These are phyloP conservation scores for Tulasnella sp. DNA, from an alignment of 768 basidiomycete species.

Conservation along the genomic window DNA sequence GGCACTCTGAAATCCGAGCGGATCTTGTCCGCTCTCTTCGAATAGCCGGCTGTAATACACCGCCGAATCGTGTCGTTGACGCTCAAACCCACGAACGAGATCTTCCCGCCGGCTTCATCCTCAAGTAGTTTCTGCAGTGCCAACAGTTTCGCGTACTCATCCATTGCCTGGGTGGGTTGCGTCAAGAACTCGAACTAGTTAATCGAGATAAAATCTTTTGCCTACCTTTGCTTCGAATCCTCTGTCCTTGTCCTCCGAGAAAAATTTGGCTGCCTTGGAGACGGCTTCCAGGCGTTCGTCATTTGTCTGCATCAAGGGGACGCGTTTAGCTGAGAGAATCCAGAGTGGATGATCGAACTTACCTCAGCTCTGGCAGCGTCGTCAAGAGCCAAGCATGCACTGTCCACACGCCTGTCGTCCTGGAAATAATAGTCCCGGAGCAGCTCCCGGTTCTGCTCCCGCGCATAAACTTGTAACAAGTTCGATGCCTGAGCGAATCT, in stretches of 20 bases:
- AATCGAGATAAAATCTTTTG: neutral
- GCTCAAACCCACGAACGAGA: conserved; percentile 75
- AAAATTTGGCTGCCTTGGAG: conserved; percentile 84
- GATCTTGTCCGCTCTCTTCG: conserved; percentile 85
- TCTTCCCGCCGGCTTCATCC: conserved; percentile 73
- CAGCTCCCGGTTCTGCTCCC: conserved; percentile 87
- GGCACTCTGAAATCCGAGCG: conserved; percentile 89
- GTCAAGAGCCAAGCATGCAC: conserved; percentile 77
- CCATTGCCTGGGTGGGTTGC: conserved; percentile 68
- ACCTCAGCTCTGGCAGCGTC: conserved; percentile 71
- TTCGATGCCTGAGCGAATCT: conserved; percentile 67
- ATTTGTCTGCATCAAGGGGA: conserved; percentile 53
- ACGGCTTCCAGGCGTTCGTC: conserved; percentile 64
- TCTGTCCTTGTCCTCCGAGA: conserved; percentile 90
- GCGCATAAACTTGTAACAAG: conserved; percentile 82
- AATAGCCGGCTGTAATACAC: conserved; percentile 72
- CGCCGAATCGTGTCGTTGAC: conserved; percentile 80
- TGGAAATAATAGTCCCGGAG: conserved; percentile 96
- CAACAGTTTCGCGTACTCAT: conserved; percentile 76
- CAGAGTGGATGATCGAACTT: conserved; percentile 30
- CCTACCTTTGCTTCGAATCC: conserved; percentile 83
- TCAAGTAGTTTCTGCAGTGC: conserved; percentile 81
- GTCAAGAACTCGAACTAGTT: neutral
- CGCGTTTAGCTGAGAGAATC: neutral
- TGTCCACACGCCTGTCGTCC: conserved; percentile 91